A percentile compares a stretch with the other conserved stretches of the same genome.
Conservation (phyloP, 331 rosid genomes). For the Quercus tomentella region DNA sequence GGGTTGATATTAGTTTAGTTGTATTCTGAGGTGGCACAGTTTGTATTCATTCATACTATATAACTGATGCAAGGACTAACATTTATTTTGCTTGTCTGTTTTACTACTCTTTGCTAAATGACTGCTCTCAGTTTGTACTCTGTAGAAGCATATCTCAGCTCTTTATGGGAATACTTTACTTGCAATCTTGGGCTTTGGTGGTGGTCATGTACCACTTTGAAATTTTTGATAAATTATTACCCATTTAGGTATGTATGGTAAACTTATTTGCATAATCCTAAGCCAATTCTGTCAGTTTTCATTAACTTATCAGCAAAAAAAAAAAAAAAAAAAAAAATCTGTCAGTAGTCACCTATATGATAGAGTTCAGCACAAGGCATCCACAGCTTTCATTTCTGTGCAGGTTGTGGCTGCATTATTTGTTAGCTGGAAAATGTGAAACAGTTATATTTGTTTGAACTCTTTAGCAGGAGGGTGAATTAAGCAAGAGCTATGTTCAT, state of each 20-base stretch:
- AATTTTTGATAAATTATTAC: neutral
- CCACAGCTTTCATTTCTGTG: neutral
- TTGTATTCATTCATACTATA: neutral
- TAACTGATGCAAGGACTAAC: neutral
- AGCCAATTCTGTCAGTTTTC: neutral
- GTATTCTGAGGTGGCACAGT: neutral
- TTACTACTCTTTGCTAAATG: neutral
- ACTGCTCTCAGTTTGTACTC: neutral
- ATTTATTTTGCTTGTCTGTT: neutral
- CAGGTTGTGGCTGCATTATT: neutral
- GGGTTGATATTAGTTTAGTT: neutral
- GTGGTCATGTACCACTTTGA: neutral
- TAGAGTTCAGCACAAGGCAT: neutral
- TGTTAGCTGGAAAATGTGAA: neutral
- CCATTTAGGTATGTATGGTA: neutral
- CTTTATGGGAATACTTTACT: neutral
- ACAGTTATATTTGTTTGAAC: neutral
- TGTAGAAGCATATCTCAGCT: neutral
- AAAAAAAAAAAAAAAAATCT: neutral
- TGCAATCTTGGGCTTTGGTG: neutral
- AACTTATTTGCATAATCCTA: neutral
- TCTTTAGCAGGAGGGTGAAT: neutral
- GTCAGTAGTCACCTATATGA: neutral
- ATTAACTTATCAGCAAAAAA: no score
- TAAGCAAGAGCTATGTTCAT: neutral